Evolutionary conservation across 345 rosid species (phyloP), one percentile per base, ranked within the genome.

Genomic region (Eucalyptus coolabah): DNA sequence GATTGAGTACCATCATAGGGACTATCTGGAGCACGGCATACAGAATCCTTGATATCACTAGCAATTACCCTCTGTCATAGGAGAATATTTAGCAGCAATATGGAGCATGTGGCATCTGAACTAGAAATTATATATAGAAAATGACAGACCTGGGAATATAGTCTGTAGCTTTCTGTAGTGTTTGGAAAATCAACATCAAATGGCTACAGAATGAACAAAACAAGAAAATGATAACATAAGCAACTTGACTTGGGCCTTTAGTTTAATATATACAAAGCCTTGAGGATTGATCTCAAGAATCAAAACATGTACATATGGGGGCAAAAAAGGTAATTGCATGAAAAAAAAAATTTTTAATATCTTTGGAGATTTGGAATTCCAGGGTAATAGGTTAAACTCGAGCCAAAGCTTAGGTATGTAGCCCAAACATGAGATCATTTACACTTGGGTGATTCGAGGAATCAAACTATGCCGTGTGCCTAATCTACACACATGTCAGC

Each of bases 1-100:
- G 44, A 72, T 88, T 63, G 56, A 92, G 87, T 67, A 98, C 99
- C 99, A 91, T 98, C 99, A 92, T 97, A 98, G 44, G 98, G 97
- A 90, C 98, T 96, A 94, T 98, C 99, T 60, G 99, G 99, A 65
- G 98, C 99, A 54, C 99, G 96, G 86, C 98, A 98, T 40, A 98
- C 97, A 23, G 97, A 95, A 93, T 98, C 99, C 93, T 97, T 98
- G 94, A 98, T 96, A 92, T 98, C 99, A 93, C 98, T 94, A 85
- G 96, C 99, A 91, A 98, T 97, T 87, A 95, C 95, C 91, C 97
- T 96, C 99, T 98, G 96, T 90, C 88, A 88, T 89, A 82, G 87
- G 92, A 91, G 42, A 90, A 88, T 88, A 89, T 67, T 49, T 90
- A 93, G 87, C 86, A 91, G 59, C 89, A 77, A 67, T 56, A 67